Evolutionary conservation across 2,329 filamentous ascomycete genomes (phyloP).

Genomic region (Colletotrichum incanum): DNA sequence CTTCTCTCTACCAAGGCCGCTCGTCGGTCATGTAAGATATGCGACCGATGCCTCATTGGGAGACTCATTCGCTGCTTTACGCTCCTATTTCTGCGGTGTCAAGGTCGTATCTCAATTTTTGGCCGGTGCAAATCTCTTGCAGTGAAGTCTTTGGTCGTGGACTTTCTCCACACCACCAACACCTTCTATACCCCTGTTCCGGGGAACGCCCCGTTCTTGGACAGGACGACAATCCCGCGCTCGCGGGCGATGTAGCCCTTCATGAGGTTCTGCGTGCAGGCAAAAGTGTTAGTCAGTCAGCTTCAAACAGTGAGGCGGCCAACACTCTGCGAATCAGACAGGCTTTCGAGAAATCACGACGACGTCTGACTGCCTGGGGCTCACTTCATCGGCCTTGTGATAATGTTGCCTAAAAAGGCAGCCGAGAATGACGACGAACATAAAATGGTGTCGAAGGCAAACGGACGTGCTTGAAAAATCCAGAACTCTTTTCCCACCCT

Average conservation of each 20-base stretch:
- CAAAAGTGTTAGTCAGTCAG: constrained; percentile 53
- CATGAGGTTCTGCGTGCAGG: constrained; percentile 82
- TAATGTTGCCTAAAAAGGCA: constrained; percentile 29
- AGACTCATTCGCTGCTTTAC: constrained; percentile 13
- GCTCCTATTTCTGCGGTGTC: background rate
- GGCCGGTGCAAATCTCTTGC: constrained; percentile 11
- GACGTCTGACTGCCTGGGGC: constrained; percentile 11
- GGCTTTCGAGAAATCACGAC: background rate
- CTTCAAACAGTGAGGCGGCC: constrained; percentile 17
- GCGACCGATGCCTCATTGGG: constrained; percentile 1
- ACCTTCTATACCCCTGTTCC: constrained; percentile 79
- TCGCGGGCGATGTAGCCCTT: constrained; percentile 98
- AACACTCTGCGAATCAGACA: background rate
- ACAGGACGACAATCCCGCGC: constrained; percentile 90
- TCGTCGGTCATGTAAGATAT: background rate
- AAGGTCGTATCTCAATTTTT: constrained; percentile 4
- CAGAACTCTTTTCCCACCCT: background rate
- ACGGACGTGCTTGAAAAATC: background rate
- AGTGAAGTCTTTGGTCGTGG: background rate
- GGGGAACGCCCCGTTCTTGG: constrained; percentile 93
- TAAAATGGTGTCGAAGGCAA: constrained; percentile 14
- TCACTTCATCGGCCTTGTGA: constrained; percentile 5
- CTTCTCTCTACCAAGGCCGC: background rate
- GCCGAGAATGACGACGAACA: background rate
- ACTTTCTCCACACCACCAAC: constrained; percentile 7